Evolutionary conservation across 148 eudicot species (phyloP), one percentile per base, ranked within the genome.

Genomic region (Selenicereus undatus): DNA sequence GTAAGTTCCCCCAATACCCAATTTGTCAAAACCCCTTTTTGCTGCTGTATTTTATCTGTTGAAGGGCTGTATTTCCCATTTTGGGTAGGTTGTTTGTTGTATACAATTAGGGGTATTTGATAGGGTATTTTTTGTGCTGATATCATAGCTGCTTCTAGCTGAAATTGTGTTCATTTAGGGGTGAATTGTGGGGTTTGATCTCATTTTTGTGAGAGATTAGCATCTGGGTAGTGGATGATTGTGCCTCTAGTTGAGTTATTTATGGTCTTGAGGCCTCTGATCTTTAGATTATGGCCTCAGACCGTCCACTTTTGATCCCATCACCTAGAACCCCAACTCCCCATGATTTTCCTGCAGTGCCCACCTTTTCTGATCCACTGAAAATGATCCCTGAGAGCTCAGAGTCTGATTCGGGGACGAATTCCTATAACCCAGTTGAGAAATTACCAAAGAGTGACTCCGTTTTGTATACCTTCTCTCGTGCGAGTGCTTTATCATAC

Each of bases 201-300:
- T 13, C 29, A 62, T 51, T 62, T 78, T 56, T 51, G 82, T 30
- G 75, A 18, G 82, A 17, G 80, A 80, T 88, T 74, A 76, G 78
- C 32, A 79, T 76, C 82, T 84, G 86, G 86, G 84, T 74, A 32
- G 81, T 86, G 18, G 26, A 78, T 84, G 88, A 75, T 65, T 76
- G 75, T 76, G 75, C 76, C 36, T 58, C 32, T 48, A n/a, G 81
- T 86, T 86, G 85, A 85, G 42, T 85, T 8, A 36, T 78, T 80
- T 82, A 80, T 80, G 87, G 35, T 85, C 69, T 35, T 79, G 84
- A 29, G 82, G 90, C 13, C 22, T 86, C 11, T 87, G 90, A 84
- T 86, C 79, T 79, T 83, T 52, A 73, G 84, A 88, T 90, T 89
- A 92, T 89, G 94, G 68, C 84, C 80, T 88, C 90, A 8, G 58